Percentiles rank a stretch among this genome's conserved stretches.
Evolutionary conservation across 2,329 filamentous ascomycete species (phyloP).

Genomic region (Phaeoacremonium minimum): DNA sequence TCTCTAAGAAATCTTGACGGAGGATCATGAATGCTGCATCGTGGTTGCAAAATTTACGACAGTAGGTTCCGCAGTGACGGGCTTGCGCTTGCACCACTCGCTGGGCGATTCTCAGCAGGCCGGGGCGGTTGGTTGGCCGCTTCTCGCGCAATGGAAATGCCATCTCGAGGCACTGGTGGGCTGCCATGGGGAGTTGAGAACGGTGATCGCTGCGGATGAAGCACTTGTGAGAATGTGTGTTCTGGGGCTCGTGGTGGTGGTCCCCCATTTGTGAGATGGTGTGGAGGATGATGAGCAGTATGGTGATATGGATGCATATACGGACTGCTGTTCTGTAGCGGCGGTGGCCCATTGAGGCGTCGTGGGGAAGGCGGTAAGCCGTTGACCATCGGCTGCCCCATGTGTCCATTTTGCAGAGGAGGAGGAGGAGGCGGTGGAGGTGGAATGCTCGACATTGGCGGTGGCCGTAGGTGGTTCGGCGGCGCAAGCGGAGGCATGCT

Average conservation of each 20-base stretch:
- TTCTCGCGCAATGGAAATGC: conserved; percentile 23
- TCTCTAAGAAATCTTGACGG: no score
- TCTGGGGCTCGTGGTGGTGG: conserved; percentile 36
- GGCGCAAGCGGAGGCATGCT: conserved; percentile 17
- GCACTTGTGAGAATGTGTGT: conserved; percentile 32
- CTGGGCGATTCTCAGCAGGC: conserved; percentile 36
- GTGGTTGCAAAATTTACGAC: no score
- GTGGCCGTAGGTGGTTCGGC: conserved; percentile 40
- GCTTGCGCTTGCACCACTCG: conserved; percentile 70
- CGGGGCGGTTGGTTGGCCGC: conserved; percentile 21
- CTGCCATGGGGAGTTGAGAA: conserved; percentile 39
- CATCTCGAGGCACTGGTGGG: conserved; percentile 38
- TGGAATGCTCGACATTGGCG: conserved; percentile 33
- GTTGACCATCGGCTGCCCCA: conserved; percentile 35
- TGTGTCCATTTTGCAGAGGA: conserved; percentile 36
- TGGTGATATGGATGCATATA: conserved; percentile 31
- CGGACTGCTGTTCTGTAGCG: conserved; percentile 31
- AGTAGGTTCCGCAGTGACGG: conserved; percentile 72
- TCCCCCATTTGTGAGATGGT: conserved; percentile 30
- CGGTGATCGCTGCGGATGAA: conserved; percentile 25
- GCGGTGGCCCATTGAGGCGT: conserved; percentile 34
- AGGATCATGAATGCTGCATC: no score
- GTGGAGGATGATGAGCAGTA: conserved; percentile 22
- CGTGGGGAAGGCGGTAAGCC: conserved; percentile 46
- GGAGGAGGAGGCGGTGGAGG: conserved; percentile 35